These are phyloP conservation scores for Litchi chinensis DNA, from an alignment of 345 rosid genomes.

Conservation along the genomic window DNA sequence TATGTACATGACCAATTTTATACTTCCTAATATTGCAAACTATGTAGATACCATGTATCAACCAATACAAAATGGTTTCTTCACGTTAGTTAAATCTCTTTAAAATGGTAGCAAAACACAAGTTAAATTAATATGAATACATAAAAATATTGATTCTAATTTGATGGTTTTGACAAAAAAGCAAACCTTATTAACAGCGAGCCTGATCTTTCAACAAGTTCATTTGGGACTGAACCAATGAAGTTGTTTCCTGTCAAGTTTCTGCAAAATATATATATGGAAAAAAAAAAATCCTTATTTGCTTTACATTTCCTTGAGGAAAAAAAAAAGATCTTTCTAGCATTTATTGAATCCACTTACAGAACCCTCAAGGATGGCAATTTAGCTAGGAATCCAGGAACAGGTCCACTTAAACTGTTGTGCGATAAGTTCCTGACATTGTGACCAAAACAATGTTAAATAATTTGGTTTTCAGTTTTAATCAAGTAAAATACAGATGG, in stretches of 20 bases:
- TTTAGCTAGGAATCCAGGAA: slow-evolving; percentile 44
- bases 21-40: no score
- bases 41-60: no score
- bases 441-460: background rate
- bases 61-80: no score
- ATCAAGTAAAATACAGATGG: background rate
- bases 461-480: background rate
- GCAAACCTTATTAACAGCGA: slow-evolving; percentile 27
- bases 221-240: slow-evolving; percentile 31
- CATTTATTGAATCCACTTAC: slow-evolving; percentile 27
- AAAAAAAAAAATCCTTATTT: background rate
- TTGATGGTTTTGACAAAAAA: background rate
- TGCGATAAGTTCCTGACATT: slow-evolving; percentile 47
- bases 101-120: no score
- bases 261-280: slow-evolving; percentile 12
- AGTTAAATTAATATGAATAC: no score
- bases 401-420: slow-evolving; percentile 44
- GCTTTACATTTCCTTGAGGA: background rate
- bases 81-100: no score
- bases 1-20: no score
- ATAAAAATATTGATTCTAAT: no score
- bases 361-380: slow-evolving; percentile 38
- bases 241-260: slow-evolving; percentile 31
- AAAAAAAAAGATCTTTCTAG: background rate
- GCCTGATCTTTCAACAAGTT: slow-evolving; percentile 26